Evolutionary conservation across 176 grass and related monocot genomes (phyloP).

Genomic region (Oryza longistaminata): DNA sequence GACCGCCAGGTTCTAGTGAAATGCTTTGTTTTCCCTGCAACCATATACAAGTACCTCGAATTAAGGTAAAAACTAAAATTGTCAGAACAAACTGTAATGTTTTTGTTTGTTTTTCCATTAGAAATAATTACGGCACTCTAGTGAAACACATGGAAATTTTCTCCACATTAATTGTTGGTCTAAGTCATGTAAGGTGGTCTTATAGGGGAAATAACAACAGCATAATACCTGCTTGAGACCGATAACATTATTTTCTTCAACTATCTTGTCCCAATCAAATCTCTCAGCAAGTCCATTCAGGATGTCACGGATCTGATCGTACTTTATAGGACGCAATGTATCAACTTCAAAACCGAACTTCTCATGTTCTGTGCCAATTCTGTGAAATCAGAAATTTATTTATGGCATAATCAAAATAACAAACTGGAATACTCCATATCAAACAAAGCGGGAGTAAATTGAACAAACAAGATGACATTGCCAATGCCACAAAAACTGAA

Average conservation of each 20-base stretch:
- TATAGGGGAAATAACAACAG: background rate
- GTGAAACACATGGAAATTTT: background rate
- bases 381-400: conserved; percentile 34
- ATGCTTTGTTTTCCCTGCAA: conserved; percentile 88
- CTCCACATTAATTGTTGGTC: background rate
- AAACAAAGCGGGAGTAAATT: background rate
- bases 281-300: conserved; percentile 80
- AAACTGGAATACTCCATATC: background rate
- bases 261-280: conserved; percentile 94
- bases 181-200: background rate
- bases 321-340: conserved; percentile 84
- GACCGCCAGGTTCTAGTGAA: conserved; percentile 90
- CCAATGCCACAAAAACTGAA: background rate
- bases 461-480: background rate
- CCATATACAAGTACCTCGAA: conserved; percentile 9
- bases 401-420: background rate
- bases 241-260: conserved; percentile 82
- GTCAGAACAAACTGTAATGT: background rate
- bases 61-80: background rate
- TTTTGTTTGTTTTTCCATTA: background rate
- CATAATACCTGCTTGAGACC: conserved; percentile 81
- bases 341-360: conserved; percentile 95
- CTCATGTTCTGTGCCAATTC: conserved; percentile 98
- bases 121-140: background rate
- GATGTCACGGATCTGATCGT: conserved; percentile 86